Base-by-base conservation (phyloP, 2,329 filamentous ascomycete genomes). In the Fusarium nurragi region DNA sequence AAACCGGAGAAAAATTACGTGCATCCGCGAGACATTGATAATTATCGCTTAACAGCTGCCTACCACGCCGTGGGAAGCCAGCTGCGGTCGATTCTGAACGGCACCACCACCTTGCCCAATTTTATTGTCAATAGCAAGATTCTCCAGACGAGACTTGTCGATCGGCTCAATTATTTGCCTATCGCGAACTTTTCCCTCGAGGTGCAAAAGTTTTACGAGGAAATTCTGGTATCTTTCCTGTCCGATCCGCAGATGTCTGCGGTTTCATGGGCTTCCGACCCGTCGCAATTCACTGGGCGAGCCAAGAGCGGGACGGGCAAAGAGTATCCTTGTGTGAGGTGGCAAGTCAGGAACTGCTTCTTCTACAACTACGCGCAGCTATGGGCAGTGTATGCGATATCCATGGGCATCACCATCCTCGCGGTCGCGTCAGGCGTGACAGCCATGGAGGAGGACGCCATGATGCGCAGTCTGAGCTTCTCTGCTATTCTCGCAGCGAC, bases 401-500 rank as follows among this genome's bases (percentile, higher is more conserved):
- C 69, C 11, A 72, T 71, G 49, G 51, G 46, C 21, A 61, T 71
- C 13, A 68, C 64, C 26, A 40, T 68, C 16, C 54, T 64, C 7
- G 69, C 61, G 0, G 62, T 69, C 10, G 44, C 53, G 5, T 65
- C 60, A 8, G 69, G 69, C 18, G 43, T 71, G 5, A 22, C 64
- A 5, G 69, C 69, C 2, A 71, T 71, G 36, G 56, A 67, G 22
- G 69, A 72, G 39, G 54, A 71, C 28, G 64, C 69, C 11, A 40
- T 64, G 28, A 68, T 72, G 69, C 60, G 60, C 47, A 67, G 67
- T 16, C 63, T 67, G 12, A 67, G 66, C 23, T 71, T 71, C 55
- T 71, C 69, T 9, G 70, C 69, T 4, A 71, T 71, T 19, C 57
- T 72, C 4, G 69, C 69, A 4, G 69, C 69, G 10, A 63, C 69